These are phyloP conservation scores for Pythium grandisporangium DNA, from an alignment of 352 stramenopile genomes.

Conservation along the genomic window DNA sequence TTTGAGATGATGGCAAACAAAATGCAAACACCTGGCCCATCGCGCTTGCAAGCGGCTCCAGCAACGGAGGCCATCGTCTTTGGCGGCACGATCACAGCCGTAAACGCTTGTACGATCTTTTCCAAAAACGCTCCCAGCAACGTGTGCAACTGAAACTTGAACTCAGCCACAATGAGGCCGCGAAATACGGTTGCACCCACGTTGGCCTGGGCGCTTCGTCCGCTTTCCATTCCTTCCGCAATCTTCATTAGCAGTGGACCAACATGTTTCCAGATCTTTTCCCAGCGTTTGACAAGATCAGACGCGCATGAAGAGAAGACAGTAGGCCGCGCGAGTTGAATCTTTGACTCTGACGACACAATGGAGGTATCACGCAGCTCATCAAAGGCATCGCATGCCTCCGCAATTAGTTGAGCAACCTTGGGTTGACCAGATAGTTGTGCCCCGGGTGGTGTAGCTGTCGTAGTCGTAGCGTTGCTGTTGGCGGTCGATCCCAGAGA, in stretches of 20 bases:
- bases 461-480: conserved; percentile 5
- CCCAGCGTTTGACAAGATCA: conserved; percentile 40
- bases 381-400: conserved; percentile 42
- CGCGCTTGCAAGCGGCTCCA: conserved; percentile 9
- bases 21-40: conserved; percentile 36
- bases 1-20: conserved; percentile 64
- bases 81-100: conserved; percentile 9
- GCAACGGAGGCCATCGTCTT: conserved; percentile 21
- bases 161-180: conserved; percentile 18
- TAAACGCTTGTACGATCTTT: conserved; percentile 33
- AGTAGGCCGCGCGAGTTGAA: conserved; percentile 32
- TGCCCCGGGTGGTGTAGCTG: not conserved
- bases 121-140: conserved; percentile 47
- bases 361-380: conserved; percentile 55
- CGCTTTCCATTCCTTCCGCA: conserved; percentile 15
- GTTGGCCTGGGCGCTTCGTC: conserved; percentile 1
- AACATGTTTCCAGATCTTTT: conserved; percentile 41
- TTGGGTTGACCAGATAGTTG: conserved; percentile 15
- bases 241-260: conserved; percentile 38
- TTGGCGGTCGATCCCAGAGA: conserved; percentile 17
- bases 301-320: conserved; percentile 35
- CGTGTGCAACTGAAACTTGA: conserved; percentile 29
- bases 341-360: conserved; percentile 62
- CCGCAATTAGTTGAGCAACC: conserved; percentile 27
- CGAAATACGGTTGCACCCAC: conserved; percentile 14